Evolutionary conservation across 2,329 filamentous ascomycete species (phyloP), one percentile per base, ranked within the genome.

Genomic region (Dendryphion nanum): DNA sequence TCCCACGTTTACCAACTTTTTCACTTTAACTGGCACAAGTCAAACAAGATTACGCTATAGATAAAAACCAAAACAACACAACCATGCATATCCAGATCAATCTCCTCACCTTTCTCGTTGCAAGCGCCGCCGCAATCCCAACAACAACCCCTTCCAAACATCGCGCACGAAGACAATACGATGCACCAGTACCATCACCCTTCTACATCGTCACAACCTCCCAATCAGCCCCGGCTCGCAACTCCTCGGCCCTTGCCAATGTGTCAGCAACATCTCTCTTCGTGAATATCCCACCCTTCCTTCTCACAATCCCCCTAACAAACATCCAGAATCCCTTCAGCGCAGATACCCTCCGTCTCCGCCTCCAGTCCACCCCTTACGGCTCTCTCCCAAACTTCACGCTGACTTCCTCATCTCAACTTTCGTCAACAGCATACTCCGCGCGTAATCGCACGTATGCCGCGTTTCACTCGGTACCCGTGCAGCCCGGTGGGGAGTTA

Each of bases 191-290:
- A n/a, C n/a, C n/a, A n/a, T n/a, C 23, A 26, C 23, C 23, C 38
- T 68, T 70, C 57, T 56, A 63, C 40, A 63, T 71, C 41, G 63
- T 69, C n/a, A 69, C 67, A 3, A 65, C 67, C 13, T 43, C 57
- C 31, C 59, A 62, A 36, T 38, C 48, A 21, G 35, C 46, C 16
- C 28, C 50, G 4, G 45, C 45, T 6, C 30, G 38, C 15, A 60
- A 64, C 41, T 55, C 61, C 15, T 58, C 58, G 6, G 35, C 48
- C 14, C 58, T 70, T 6, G 48, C 56, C 18, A 48, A 57, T 36
- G 66, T 69, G 18, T 63, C 56, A 20, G 64, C 66, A 5, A 66
- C 59, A 7, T 65, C 64, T 0, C 53, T 69, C 37, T 69, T 66
- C 47, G 56, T 58, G 47, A 6, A 47, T 40, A 5, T 7, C 14